A percentile compares a stretch with the other conserved stretches of the same genome.
Conservation (phyloP, 2,329 filamentous ascomycete species). For the Furcasterigmium furcatum region DNA sequence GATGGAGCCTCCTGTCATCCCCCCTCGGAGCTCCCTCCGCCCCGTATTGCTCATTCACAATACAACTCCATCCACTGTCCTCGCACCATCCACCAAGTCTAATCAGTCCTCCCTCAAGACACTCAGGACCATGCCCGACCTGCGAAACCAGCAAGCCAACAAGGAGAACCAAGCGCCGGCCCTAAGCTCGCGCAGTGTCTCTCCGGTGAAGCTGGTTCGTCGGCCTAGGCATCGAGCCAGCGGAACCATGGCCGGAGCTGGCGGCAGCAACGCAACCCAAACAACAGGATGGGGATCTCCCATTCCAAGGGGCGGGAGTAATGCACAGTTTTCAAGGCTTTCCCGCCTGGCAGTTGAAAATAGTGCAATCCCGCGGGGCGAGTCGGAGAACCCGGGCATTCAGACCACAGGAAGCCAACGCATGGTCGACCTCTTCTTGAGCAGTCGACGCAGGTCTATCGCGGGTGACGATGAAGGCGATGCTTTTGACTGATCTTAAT, state of each 20-base stretch:
- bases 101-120: neutral
- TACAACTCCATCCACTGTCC: neutral
- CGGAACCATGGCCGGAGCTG: neutral
- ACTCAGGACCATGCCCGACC: neutral
- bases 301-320: neutral
- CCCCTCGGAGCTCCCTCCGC: neutral
- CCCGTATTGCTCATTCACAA: neutral
- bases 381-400: too few relatives aligned
- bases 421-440: slow-evolving; percentile 54
- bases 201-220: slow-evolving; percentile 8
- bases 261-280: neutral
- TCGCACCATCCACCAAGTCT: neutral
- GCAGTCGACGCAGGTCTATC: slow-evolving; percentile 40
- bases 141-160: neutral
- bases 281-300: neutral
- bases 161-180: neutral
- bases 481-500: slow-evolving; percentile 26
- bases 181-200: neutral
- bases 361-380: too few relatives aligned
- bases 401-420: slow-evolving; percentile 43
- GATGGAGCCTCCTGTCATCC: neutral
- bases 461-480: slow-evolving; percentile 31
- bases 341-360: neutral
- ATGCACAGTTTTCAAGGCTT: neutral
- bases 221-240: neutral